phyloP scores from a whole-genome alignment of 345 rosid species.

The Tarenaya hassleriana region DNA sequence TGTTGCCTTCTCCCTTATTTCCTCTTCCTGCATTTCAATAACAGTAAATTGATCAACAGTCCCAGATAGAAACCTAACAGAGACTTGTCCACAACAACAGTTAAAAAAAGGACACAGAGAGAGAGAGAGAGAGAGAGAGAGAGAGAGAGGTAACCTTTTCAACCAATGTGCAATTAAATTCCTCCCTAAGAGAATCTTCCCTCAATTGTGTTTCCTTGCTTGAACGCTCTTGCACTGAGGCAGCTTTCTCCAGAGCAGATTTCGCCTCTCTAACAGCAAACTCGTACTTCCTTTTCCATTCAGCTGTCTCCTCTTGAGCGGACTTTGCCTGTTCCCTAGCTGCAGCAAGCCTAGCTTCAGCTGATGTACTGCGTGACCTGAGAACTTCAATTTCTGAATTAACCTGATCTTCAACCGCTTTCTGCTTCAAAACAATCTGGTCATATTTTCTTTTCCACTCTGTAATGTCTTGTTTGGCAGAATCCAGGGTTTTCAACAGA shows the following conservation, averaged over 20 bases:
- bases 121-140: conserved; percentile 6
- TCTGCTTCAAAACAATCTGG: conserved; percentile 58
- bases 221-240: conserved; percentile 67
- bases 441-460: conserved; percentile 79
- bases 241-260: conserved; percentile 89
- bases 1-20: conserved; percentile 56
- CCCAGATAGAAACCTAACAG: not conserved
- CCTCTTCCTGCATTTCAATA: conserved; percentile 61
- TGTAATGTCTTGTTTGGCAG: conserved; percentile 57
- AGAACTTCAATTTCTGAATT: conserved; percentile 70
- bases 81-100: too few species aligned
- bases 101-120: too few species aligned
- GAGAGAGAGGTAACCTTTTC: conserved; percentile 51
- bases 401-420: conserved; percentile 65
- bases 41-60: conserved; percentile 4
- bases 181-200: conserved; percentile 83
- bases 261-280: conserved; percentile 82
- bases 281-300: conserved; percentile 93
- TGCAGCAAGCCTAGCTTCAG: conserved; percentile 97
- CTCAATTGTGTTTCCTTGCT: conserved; percentile 75
- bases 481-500: conserved; percentile 63
- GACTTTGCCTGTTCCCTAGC: conserved; percentile 79
- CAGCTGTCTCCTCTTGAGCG: conserved; percentile 87
- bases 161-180: conserved; percentile 50
- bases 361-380: conserved; percentile 72